Conservation (phyloP, 306 rosid species). For the Quercus cerris region DNA sequence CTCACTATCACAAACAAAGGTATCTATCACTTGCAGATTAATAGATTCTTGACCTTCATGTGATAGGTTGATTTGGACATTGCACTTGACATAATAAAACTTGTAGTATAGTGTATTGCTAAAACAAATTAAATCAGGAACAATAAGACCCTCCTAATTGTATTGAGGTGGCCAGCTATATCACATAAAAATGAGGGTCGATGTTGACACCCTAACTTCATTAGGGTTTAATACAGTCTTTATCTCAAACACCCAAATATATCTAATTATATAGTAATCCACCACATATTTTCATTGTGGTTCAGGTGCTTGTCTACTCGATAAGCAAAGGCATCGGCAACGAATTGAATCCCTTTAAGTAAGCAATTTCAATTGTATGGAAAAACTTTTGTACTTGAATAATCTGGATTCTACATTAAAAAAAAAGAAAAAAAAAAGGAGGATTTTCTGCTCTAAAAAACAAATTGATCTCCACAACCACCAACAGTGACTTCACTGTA, state of each 20-base stretch:
- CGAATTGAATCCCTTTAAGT: neutral
- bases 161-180: constrained; percentile 18
- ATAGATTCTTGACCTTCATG: constrained; percentile 9
- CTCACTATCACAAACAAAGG: neutral
- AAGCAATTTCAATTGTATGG: neutral
- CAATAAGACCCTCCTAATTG: neutral
- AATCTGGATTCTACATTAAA: neutral
- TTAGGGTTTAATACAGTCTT: neutral
- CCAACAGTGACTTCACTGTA: neutral
- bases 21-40: neutral
- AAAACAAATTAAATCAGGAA: neutral
- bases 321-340: constrained; percentile 13
- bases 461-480: neutral
- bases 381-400: neutral
- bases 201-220: constrained; percentile 26
- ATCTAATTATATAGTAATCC: neutral
- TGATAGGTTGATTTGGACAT: constrained; percentile 16
- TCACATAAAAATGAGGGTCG: neutral
- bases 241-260: neutral
- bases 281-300: constrained; percentile 4
- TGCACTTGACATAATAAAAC: neutral
- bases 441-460: neutral
- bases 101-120: neutral
- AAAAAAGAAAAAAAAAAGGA: too few species aligned
- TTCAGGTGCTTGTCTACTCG: constrained; percentile 1